Base-by-base conservation (phyloP, 768 basidiomycete species). In the Leccinum barrowsii region DNA sequence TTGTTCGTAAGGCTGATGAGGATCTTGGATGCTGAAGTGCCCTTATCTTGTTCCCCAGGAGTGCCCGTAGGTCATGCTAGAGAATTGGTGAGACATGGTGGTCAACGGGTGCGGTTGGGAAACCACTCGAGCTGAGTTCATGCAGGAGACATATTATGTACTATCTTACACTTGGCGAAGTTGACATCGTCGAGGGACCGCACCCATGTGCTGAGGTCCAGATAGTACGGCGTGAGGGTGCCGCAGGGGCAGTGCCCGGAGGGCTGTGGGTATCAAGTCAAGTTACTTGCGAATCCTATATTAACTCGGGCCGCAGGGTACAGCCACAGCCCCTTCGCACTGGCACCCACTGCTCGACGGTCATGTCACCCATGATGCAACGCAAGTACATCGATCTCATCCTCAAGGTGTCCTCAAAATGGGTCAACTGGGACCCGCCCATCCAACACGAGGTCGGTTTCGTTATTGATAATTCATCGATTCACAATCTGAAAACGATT, bases 361-460 rank as follows among this genome's bases (percentile, higher is more conserved):
- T 12, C 21, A 68, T 69, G 62, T n/a, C 55, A 0, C 0, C 58
- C 35, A 1, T 64, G 26, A 0, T 64, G 26, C 68, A 61, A 46
- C 67, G 75, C 56, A 76, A 76, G 57, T 76, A 65, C 60, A 67
- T 75, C 34, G 75, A 76, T 46, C 70, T 76, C n/a, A 72, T 76
- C 35, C 64, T 49, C 8, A 21, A 44, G 3, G 54, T 51, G 4
- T 72, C 73, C 12, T 72, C 69, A 21, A 76, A 76, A 59, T 76
- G 70, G 71, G 72, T 73, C 24, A 76, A 70, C 46, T 76, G 75
- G 75, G 73, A 76, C 44, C 73, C 75, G 0, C 67, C 67, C 8
- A 61, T 61, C 32, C 54, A 55, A 24, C 60, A 74, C 52, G 52
- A 60, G 54, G 74, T 73, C 42, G 26, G 68, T 61, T 19, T 54